Base-by-base conservation (phyloP, 176 grass and related monocot species). In the Luzula sylvatica region DNA sequence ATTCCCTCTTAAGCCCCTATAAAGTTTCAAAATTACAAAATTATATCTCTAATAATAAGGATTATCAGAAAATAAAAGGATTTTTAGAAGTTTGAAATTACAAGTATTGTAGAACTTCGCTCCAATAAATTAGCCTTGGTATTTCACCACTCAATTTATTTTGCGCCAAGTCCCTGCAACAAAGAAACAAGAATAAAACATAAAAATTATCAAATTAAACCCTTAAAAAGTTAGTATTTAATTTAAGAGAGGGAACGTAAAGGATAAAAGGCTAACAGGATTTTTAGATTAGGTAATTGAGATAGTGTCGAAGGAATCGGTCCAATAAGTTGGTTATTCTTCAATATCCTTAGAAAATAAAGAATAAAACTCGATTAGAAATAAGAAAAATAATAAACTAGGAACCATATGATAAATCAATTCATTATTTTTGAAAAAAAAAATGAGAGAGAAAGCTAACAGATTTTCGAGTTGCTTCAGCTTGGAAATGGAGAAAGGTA, bases 71-170 rank as follows among this genome's bases (percentile, higher is more conserved):
- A 35, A 35, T 35, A 35, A 35, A 0, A 9, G 9, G 28, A 28
- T 53, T 27, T 18, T 11, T 15, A 66, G 14, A 17, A 26, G 3
- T 15, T 50, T 44, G 27, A 2, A 39, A 45, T 65, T 58, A 99
- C 93, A 99, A 12, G 65, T 99, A 99, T 16, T 92, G 93, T 45
- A 99, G 71, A 68, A 99, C 78, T 67, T 99, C 93, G 19, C 92
- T 99, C 93, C 93, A 99, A 49, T 92, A 99, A n/a, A 99, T 99
- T 11, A 99, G 78, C 51, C 86, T 80, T 8, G 93, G 86, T 47
- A 99, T 99, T 55, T 99, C 93, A 2, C 93, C 93, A 66, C 69
- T 92, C 35, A 99, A 59, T 57, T 72, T 80, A 44, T 99, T 99
- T 66, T 99, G 86, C 38, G 93, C 93, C 47, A 99, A 67, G 44